Percentiles rank a stretch among this genome's conserved stretches.
Evolutionary conservation across 2,329 filamentous ascomycete genomes (phyloP).

Genomic region (Pseudogymnoascus sp.): DNA sequence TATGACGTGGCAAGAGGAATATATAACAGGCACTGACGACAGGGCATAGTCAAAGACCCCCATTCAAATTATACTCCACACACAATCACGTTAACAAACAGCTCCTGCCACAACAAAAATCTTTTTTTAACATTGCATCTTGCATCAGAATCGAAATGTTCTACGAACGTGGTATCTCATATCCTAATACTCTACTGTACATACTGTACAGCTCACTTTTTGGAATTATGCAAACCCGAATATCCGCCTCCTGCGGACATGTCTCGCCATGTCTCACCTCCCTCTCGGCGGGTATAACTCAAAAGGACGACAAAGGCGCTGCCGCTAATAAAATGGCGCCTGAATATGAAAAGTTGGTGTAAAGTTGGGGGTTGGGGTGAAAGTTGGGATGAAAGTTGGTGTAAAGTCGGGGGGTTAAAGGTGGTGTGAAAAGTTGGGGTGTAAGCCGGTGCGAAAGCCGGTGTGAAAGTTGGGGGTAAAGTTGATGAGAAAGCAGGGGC

Average conservation of each 20-base stretch:
- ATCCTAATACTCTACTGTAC: slow-evolving; percentile 8
- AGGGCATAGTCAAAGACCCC: not conserved
- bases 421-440: not conserved
- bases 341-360: slow-evolving; percentile 3
- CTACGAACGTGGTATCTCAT: slow-evolving; percentile 9
- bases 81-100: not conserved
- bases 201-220: slow-evolving; percentile 4
- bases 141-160: slow-evolving; percentile 7
- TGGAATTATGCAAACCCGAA: slow-evolving; percentile 5
- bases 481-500: not conserved
- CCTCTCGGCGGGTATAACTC: slow-evolving; percentile 6
- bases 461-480: not conserved
- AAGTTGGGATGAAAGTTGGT: not conserved
- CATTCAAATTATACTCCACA: not conserved
- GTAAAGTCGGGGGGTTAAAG: not conserved
- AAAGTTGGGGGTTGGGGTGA: slow-evolving; percentile 1
- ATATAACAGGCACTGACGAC: not conserved
- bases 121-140: not conserved
- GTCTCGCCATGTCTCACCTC: slow-evolving; percentile 8
- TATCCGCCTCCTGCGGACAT: slow-evolving; percentile 2
- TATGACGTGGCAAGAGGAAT: not conserved
- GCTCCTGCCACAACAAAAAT: not conserved
- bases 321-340: slow-evolving; percentile 6
- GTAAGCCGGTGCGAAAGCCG: not conserved
- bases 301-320: slow-evolving; percentile 5